Evolutionary conservation across 2,329 filamentous ascomycete genomes (phyloP), one percentile per base, ranked within the genome.

Genomic region (Talaromyces pinophilus): DNA sequence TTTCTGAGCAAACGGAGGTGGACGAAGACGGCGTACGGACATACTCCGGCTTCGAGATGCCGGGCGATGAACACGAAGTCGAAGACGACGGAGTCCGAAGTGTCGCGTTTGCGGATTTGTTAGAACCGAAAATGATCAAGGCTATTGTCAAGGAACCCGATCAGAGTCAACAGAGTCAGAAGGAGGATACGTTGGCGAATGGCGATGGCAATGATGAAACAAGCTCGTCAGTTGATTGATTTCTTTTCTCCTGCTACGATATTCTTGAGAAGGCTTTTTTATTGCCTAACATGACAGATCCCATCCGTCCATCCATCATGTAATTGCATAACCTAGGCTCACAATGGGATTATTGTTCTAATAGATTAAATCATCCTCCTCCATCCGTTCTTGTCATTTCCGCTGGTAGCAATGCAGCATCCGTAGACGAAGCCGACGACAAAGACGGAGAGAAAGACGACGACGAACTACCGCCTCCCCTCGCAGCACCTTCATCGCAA

Each of bases 21-120:
- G 88, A 94, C 11, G 79, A 85, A 46, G 89, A 90, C 0, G 92
- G 92, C 0, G 83, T 90, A 68, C 85, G 92, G 10, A 78, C 92
- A 10, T 96, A 94, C 71, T 88, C 85, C 68, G 91, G 88, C 66
- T 95, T 96, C 70, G 92, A 96, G 72, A 88, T 88, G 71, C 89
- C 90, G 0, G 84, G 88, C 6, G 86, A 87, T 11, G 63, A 65
- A 3, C 13, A 61, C n/a, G 87, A 86, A 13, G 78, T 77, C 2
- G 79, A 82, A 61, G 85, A 90, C 65, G 84, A 89, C 67, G 90
- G 90, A 0, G 81, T 85, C 59, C 84, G 88, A n/a, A 82, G 82
- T 6, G 67, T 93, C 35, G 71, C 76, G 0, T 89, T 90, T 77
- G 74, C 75, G 2, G 88, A 92, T 25, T 82, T 95, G 73, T 84